These are phyloP conservation scores for Candida golubevii DNA, from an alignment of 805 yeast species.

Conservation along the genomic window DNA sequence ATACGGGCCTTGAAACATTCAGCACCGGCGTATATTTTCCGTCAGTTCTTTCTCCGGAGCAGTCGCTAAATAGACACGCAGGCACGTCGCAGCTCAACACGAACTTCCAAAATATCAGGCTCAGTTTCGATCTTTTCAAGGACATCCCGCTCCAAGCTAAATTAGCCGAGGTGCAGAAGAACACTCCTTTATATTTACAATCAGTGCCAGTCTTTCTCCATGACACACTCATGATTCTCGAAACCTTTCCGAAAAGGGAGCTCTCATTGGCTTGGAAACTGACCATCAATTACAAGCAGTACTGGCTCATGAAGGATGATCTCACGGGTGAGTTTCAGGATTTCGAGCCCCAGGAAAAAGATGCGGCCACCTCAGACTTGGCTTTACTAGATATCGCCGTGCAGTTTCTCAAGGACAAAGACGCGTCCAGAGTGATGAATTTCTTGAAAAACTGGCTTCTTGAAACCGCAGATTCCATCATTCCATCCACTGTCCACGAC, in stretches of 20 bases:
- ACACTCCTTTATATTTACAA: conserved; percentile 19
- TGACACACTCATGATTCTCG: conserved; percentile 20
- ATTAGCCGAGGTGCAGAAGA: conserved; percentile 3
- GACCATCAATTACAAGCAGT: conserved; percentile 29
- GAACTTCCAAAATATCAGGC: conserved; percentile 35
- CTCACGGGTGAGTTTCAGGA: conserved; percentile 22
- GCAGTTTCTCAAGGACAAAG: conserved; percentile 4
- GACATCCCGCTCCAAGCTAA: conserved; percentile 37
- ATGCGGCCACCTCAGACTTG: neutral
- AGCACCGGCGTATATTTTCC: conserved; percentile 40
- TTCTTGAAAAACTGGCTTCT: conserved; percentile 39
- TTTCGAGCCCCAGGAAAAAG: conserved; percentile 18
- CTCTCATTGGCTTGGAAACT: conserved; percentile 22
- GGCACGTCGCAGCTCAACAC: conserved; percentile 27
- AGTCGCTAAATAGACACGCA: conserved; percentile 18
- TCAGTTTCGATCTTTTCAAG: conserved; percentile 35
- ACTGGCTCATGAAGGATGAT: conserved; percentile 34
- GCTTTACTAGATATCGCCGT: conserved; percentile 14
- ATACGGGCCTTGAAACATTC: conserved; percentile 21
- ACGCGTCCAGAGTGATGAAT: conserved; percentile 19
- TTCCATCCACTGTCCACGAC: conserved; percentile 40
- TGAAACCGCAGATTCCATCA: conserved; percentile 38
- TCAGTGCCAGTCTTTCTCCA: conserved; percentile 33
- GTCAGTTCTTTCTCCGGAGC: conserved; percentile 28
- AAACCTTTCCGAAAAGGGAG: neutral